Evolutionary conservation across 1,284 basidiomycete genomes (phyloP).

Genomic region (Austroboletus niveus): DNA sequence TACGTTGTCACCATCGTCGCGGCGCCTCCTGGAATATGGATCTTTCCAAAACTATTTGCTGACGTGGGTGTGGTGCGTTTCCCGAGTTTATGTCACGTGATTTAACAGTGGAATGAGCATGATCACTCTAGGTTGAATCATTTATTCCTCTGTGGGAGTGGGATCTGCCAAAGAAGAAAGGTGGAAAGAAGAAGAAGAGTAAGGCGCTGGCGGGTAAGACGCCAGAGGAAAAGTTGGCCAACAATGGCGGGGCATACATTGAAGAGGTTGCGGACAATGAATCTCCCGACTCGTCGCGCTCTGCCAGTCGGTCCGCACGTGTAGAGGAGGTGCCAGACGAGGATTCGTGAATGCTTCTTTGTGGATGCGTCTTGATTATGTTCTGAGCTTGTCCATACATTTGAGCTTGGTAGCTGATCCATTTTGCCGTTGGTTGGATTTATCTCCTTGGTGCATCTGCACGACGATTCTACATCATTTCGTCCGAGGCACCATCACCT

Average conservation of each 20-base stretch:
- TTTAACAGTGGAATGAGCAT: background rate
- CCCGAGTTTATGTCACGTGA: constrained; percentile 5
- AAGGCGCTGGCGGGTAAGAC: constrained; percentile 35
- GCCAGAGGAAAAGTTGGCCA: constrained; percentile 30
- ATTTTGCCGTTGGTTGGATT: constrained; percentile 28
- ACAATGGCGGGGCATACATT: constrained; percentile 45
- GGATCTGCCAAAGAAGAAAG: constrained; percentile 92
- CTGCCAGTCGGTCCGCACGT: constrained; percentile 56
- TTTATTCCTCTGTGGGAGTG: constrained; percentile 98
- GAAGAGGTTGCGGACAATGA: constrained; percentile 52
- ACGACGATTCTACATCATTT: background rate
- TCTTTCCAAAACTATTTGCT: constrained; percentile 98
- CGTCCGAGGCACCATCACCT: too few relatives aligned
- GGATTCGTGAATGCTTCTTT: constrained; percentile 33
- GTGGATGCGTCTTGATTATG: background rate
- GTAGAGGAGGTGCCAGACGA: constrained; percentile 61
- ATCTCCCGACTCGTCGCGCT: constrained; percentile 50
- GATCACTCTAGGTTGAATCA: constrained; percentile 76
- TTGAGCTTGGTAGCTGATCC: background rate
- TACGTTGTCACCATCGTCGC: constrained; percentile 91
- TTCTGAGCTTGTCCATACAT: background rate
- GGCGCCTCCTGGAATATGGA: constrained; percentile 93
- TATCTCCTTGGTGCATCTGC: constrained; percentile 35
- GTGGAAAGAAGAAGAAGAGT: constrained; percentile 60
- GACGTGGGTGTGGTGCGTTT: constrained; percentile 95